Base-by-base conservation (phyloP, 140 eudicot genomes). In the Senecio squalidus region DNA sequence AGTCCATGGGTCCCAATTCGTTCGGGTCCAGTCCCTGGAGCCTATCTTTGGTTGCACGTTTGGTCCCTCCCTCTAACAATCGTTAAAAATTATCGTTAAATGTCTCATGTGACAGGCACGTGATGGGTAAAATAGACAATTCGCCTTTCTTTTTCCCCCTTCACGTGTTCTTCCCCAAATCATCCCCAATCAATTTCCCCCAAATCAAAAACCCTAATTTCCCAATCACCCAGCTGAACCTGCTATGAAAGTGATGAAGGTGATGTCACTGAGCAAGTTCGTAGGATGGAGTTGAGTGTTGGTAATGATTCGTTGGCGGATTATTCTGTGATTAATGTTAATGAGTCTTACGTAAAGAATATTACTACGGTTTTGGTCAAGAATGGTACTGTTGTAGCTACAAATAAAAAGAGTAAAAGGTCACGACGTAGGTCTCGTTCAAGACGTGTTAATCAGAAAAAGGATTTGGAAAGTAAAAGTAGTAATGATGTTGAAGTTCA, bases 371-470 rank as follows among this genome's bases (percentile, higher is more conserved):
- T 60, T 13, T 45, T 69, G 64, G 43, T 49, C 4, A 63, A 73
- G 46, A 84, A 77, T 39, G 78, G 17, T 36, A 72, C 60, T 27
- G 58, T 54, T 39, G 47, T 33, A 45, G 30, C 82, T 15, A 55
- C 31, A 31, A 92, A 84, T 48, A 93, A 84, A 62, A 78, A 36
- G 60, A 67, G 71, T 54, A 92, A 74, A 72, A 88, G 64, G 78
- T 67, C 86, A 22, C 41, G 72, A n/a, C 95, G 91, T 67, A 55
- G 69, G 24, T 69, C 76, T 3, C 87, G 74, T 29, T 68, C 75
- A 62, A 78, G 53, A 29, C 83, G 67, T 31, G 68, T 76, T 60
- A 92, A 63, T 63, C 59, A 70, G 16, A 80, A 71, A 46, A 60
- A 17, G 55, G 78, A 49, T 24, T 70, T n/a, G 41, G 69, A 59